Conservation (phyloP, 305 asterid genomes). For the Solanum hybrid region DNA sequence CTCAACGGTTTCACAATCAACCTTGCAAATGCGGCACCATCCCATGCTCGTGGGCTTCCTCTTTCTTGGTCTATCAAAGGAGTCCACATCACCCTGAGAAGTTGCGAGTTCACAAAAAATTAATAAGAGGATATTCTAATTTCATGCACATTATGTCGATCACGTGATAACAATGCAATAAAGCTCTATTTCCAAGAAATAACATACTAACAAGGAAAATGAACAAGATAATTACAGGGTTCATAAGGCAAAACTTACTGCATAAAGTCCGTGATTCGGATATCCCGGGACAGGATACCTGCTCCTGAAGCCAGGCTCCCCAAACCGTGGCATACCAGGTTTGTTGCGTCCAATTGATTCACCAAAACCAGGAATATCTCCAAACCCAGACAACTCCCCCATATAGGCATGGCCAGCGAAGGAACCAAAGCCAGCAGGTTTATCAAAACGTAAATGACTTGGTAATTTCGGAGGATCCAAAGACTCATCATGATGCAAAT, state of each 20-base stretch:
- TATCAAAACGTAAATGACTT: conserved; percentile 34
- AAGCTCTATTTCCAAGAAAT: neutral
- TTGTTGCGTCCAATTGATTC: conserved; percentile 41
- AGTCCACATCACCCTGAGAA: conserved; percentile 50
- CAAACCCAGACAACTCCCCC: conserved; percentile 37
- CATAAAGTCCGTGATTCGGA: conserved; percentile 33
- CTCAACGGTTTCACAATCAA: conserved; percentile 82
- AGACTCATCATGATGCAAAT: conserved; percentile 35
- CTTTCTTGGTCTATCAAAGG: conserved; percentile 57
- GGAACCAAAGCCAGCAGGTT: conserved; percentile 42
- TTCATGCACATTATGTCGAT: neutral
- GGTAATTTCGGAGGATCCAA: conserved; percentile 42
- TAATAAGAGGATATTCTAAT: neutral
- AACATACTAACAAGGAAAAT: neutral
- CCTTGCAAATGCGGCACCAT: conserved; percentile 85
- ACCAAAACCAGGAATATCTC: conserved; percentile 33
- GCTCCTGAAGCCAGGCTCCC: conserved; percentile 62
- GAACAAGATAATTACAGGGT: neutral
- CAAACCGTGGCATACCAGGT: conserved; percentile 36
- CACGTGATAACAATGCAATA: neutral
- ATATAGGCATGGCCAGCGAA: conserved; percentile 39
- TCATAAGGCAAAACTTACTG: conserved; percentile 34
- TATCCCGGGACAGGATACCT: conserved; percentile 46
- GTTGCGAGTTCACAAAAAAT: neutral
- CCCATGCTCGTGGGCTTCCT: conserved; percentile 57